phyloP scores from a whole-genome alignment of 1,139 yeast species.

The Pichia sp. region DNA sequence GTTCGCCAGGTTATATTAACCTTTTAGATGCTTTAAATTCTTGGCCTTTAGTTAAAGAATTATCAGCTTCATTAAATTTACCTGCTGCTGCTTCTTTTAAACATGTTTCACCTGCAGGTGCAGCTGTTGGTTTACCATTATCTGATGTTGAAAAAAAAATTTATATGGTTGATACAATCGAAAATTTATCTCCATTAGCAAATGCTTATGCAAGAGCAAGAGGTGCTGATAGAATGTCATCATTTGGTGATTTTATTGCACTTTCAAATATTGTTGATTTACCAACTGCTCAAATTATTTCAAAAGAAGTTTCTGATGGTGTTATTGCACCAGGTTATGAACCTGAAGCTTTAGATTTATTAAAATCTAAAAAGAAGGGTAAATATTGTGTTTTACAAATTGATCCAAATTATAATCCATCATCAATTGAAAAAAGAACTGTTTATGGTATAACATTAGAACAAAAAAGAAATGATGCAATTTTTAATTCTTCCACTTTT shows the following conservation, averaged over 20 bases:
- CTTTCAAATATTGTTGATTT: conserved; percentile 92
- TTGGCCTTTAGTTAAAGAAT: conserved; percentile 97
- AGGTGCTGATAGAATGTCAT: conserved; percentile 99
- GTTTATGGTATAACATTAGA: conserved; percentile 93
- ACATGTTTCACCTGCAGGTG: conserved; percentile 99
- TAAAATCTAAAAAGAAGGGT: conserved; percentile 91
- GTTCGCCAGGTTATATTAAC: conserved; percentile 97
- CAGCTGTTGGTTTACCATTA: conserved; percentile 92
- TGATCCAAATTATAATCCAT: conserved; percentile 90
- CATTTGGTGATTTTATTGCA: conserved; percentile 98
- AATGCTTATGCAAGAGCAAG: conserved; percentile 98
- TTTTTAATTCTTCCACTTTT: conserved; percentile 81
- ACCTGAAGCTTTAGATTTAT: conserved; percentile 83
- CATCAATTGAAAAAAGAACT: conserved; percentile 77
- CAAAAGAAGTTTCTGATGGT: conserved; percentile 97
- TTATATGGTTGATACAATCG: conserved; percentile 91
- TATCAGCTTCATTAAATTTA: conserved; percentile 85
- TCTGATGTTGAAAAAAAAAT: conserved; percentile 87
- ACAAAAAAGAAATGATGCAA: conserved; percentile 97
- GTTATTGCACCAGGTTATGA: conserved; percentile 97
- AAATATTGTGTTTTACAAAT: conserved; percentile 94
- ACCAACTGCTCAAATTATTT: conserved; percentile 94
- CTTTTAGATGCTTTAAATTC: conserved; percentile 93
- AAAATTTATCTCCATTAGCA: conserved; percentile 92
- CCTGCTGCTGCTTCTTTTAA: conserved; percentile 99